phyloP scores from a whole-genome alignment of 495 filamentous ascomycete genomes.

The Pseudomonodictys pantanalensis region DNA sequence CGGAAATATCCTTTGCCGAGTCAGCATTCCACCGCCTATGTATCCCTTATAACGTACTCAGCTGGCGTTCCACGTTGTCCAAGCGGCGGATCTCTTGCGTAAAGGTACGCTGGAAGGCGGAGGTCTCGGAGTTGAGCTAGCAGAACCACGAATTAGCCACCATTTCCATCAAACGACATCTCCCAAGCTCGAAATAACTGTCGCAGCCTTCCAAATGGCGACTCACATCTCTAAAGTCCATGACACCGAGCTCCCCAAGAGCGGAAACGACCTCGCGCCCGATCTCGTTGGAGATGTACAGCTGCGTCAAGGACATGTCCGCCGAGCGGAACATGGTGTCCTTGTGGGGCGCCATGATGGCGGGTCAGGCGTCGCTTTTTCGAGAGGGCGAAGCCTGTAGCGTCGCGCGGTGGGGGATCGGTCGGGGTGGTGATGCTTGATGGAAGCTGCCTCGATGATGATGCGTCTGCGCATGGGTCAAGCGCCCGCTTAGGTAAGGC shows the following conservation, averaged over 20 bases:
- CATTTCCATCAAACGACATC: slow-evolving; percentile 17
- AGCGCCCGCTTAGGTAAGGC: too few species aligned
- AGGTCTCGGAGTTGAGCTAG: slow-evolving; percentile 81
- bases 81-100: slow-evolving; percentile 95
- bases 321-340: slow-evolving; percentile 98
- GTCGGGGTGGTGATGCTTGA: slow-evolving; percentile 5
- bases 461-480: too few species aligned
- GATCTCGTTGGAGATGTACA: slow-evolving; percentile 98
- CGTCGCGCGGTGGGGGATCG: slow-evolving; percentile 1
- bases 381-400: not conserved
- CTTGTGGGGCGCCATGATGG: slow-evolving; percentile 55
- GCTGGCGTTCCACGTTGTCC: slow-evolving; percentile 96
- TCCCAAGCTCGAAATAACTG: slow-evolving; percentile 3
- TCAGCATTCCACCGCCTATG: slow-evolving; percentile 14
- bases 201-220: not conserved
- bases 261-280: slow-evolving; percentile 96
- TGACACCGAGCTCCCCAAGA: slow-evolving; percentile 88
- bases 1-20: slow-evolving; percentile 73
- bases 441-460: slow-evolving; percentile 17
- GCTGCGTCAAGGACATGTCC: slow-evolving; percentile 99
- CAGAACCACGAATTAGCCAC: slow-evolving; percentile 23
- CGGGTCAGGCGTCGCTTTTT: too few species aligned
- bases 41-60: slow-evolving; percentile 63
- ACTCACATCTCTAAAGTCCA: slow-evolving; percentile 96
- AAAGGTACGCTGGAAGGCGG: slow-evolving; percentile 94